A percentile compares a stretch with the other conserved stretches of the same genome.
phyloP scores from a whole-genome alignment of 2,329 filamentous ascomycete genomes.

The Metarhizium rileyi region DNA sequence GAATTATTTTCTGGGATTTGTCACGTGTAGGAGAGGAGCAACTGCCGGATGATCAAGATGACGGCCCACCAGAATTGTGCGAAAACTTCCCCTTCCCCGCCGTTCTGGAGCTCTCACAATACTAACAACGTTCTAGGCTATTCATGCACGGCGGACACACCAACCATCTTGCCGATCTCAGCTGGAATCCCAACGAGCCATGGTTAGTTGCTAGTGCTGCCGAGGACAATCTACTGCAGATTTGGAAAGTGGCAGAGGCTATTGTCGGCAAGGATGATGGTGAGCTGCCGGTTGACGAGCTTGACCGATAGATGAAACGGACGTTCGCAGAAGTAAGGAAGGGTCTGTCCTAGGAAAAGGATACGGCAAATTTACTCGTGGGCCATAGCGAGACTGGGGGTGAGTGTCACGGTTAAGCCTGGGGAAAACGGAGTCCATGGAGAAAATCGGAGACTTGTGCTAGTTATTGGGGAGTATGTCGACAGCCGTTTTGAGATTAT shows the following conservation, averaged over 20 bases:
- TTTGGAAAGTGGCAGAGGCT: slow-evolving; percentile 79
- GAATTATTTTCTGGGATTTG: slow-evolving; percentile 95
- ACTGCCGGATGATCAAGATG: slow-evolving; percentile 85
- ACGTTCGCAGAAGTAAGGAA: slow-evolving; percentile 19
- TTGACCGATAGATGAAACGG: slow-evolving; percentile 49
- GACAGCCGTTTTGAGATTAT: background rate
- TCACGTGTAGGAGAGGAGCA: slow-evolving; percentile 90
- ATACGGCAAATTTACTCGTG: slow-evolving; percentile 3
- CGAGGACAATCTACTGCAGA: slow-evolving; percentile 93
- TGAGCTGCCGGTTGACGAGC: slow-evolving; percentile 66
- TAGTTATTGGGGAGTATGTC: background rate
- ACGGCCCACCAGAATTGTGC: slow-evolving; percentile 89
- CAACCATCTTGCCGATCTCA: slow-evolving; percentile 92
- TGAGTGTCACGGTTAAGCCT: background rate
- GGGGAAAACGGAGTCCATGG: background rate
- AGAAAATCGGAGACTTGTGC: background rate
- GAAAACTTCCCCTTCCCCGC: slow-evolving; percentile 23
- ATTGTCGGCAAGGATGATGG: slow-evolving; percentile 71
- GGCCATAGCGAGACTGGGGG: background rate
- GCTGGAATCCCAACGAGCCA: slow-evolving; percentile 93
- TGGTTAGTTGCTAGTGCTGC: slow-evolving; percentile 95
- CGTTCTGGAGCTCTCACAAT: background rate
- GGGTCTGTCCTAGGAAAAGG: slow-evolving; percentile 21
- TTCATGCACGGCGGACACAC: slow-evolving; percentile 99
- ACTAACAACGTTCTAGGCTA: slow-evolving; percentile 29